Evolutionary conservation across 1,284 basidiomycete species (phyloP).

Genomic region (Microbotryum violaceum): DNA sequence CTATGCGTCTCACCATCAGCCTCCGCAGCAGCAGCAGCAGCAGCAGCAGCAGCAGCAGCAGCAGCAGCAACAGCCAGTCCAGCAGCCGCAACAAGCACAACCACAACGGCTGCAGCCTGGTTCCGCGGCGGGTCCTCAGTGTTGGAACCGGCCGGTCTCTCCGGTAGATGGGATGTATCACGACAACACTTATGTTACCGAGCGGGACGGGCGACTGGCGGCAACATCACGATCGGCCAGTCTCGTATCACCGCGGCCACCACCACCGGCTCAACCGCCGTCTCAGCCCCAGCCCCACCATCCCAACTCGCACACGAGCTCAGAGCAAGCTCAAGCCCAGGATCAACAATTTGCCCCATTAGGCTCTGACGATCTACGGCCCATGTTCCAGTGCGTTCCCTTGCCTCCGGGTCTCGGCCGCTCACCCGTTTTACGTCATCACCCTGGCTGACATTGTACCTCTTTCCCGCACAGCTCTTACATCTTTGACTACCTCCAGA

Average conservation of each 20-base stretch:
- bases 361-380: not conserved
- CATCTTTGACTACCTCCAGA: slow-evolving; percentile 33
- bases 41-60: slow-evolving; percentile 1
- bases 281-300: not conserved
- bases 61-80: not conserved
- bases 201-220: not conserved
- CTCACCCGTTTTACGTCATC: not conserved
- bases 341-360: not conserved
- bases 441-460: too few species aligned
- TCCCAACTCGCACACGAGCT: not conserved
- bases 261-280: not conserved
- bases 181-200: not conserved
- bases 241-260: not conserved
- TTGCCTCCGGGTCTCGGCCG: too few species aligned
- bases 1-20: not conserved
- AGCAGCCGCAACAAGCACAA: not conserved
- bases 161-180: not conserved
- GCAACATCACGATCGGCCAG: not conserved
- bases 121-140: not conserved
- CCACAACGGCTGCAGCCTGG: slow-evolving; percentile 1
- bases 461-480: slow-evolving; percentile 18
- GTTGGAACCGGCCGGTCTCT: not conserved
- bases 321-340: slow-evolving; percentile 1
- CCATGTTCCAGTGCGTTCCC: slow-evolving; percentile 13
- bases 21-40: slow-evolving; percentile 2